Percentiles rank a stretch among this genome's conserved stretches.
Evolutionary conservation across 176 grass and related monocot species (phyloP).

Genomic region (Poa annua): DNA sequence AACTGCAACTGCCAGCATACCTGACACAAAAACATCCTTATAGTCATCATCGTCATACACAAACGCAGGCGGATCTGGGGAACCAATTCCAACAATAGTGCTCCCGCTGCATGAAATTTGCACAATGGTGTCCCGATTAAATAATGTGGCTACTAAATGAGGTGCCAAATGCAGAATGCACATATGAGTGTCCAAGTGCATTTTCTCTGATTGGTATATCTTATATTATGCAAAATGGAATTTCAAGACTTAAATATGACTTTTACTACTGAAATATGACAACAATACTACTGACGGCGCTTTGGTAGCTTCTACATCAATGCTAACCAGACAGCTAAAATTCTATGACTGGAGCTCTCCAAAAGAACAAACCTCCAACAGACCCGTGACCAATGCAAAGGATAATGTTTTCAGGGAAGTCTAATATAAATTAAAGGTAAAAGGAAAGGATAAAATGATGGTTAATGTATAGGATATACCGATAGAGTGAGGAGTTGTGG

Average conservation of each 20-base stretch:
- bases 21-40: conserved; percentile 92
- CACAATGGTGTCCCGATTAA: background rate
- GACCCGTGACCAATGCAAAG: background rate
- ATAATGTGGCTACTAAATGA: background rate
- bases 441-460: background rate
- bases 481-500: too few species aligned
- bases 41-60: conserved; percentile 92
- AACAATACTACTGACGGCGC: background rate
- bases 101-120: conserved; percentile 76
- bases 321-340: conserved; percentile 1
- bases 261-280: background rate
- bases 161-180: background rate
- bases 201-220: background rate
- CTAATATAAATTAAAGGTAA: background rate
- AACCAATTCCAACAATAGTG: conserved; percentile 91
- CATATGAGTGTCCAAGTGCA: background rate
- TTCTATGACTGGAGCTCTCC: background rate
- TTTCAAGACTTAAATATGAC: background rate
- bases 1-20: conserved; percentile 50
- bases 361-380: background rate
- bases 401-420: background rate
- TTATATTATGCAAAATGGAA: background rate
- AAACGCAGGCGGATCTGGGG: conserved; percentile 88
- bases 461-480: too few species aligned
- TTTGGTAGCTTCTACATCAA: background rate